A percentile compares a stretch with the other conserved stretches of the same genome.
These are phyloP conservation scores for Naganishia albida DNA, from an alignment of 1,284 basidiomycete genomes.

Conservation along the genomic window DNA sequence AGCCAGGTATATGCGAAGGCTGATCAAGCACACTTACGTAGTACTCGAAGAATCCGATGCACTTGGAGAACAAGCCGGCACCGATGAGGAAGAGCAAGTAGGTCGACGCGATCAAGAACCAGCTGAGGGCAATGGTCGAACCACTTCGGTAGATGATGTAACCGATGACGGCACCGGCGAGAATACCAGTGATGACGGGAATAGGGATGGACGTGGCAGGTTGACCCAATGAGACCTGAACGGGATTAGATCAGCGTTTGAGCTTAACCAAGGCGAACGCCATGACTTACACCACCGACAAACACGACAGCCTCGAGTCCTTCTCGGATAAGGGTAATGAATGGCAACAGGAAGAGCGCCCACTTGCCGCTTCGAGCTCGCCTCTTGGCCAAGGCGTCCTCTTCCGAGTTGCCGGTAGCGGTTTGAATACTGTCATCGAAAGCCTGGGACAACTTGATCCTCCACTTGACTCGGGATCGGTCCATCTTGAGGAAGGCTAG, in stretches of 20 bases:
- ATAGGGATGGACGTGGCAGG: conserved; percentile 81
- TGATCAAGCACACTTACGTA: conserved; percentile 51
- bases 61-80: conserved; percentile 79
- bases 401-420: conserved; percentile 31
- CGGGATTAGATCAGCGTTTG: neutral
- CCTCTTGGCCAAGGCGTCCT: conserved; percentile 27
- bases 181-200: conserved; percentile 77
- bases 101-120: conserved; percentile 86
- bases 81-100: conserved; percentile 87
- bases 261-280: neutral
- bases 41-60: conserved; percentile 66
- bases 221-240: conserved; percentile 70
- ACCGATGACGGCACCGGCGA: conserved; percentile 66
- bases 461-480: conserved; percentile 82
- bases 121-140: conserved; percentile 56
- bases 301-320: conserved; percentile 92
- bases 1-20: neutral
- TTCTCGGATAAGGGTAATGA: conserved; percentile 88
- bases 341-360: conserved; percentile 80
- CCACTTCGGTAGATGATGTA: conserved; percentile 55
- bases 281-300: conserved; percentile 70
- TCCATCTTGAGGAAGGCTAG: conserved; percentile 66
- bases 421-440: conserved; percentile 60
- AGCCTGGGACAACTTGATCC: conserved; percentile 76
- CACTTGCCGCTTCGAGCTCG: conserved; percentile 64